phyloP scores from a whole-genome alignment of 352 stramenopile species.

The Stramenopiles sp. region DNA sequence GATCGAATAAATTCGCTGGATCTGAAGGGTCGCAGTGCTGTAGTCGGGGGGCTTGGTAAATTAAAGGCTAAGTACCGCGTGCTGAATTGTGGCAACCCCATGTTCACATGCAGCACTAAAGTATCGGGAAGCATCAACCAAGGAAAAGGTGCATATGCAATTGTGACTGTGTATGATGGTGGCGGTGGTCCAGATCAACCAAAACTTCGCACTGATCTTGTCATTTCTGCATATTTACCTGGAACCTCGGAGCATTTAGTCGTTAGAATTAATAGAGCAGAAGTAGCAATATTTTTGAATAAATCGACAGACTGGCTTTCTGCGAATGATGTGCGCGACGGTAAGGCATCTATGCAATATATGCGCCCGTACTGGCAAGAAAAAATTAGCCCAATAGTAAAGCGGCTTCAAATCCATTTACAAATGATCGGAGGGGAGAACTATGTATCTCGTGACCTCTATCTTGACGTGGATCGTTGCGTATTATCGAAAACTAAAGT shows the following conservation, averaged over 20 bases:
- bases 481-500: not conserved
- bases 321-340: not conserved
- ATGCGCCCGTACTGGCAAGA: not conserved
- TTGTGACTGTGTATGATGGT: not conserved
- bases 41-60: not conserved
- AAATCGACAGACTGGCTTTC: not conserved
- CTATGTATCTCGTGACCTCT: not conserved
- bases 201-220: not conserved
- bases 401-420: not conserved
- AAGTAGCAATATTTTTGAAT: not conserved
- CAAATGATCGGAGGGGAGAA: not conserved
- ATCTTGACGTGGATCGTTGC: not conserved
- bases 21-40: not conserved
- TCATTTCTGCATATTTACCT: not conserved
- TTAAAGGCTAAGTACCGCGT: not conserved
- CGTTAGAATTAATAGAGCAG: not conserved
- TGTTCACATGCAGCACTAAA: not conserved
- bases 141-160: not conserved
- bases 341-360: not conserved
- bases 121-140: not conserved
- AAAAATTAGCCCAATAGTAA: not conserved
- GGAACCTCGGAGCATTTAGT: not conserved
- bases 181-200: not conserved
- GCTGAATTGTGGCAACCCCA: not conserved
- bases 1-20: not conserved